Evolutionary conservation across 192 early-diverging fungal species (phyloP).

Genomic region (Entomortierella parvispora): DNA sequence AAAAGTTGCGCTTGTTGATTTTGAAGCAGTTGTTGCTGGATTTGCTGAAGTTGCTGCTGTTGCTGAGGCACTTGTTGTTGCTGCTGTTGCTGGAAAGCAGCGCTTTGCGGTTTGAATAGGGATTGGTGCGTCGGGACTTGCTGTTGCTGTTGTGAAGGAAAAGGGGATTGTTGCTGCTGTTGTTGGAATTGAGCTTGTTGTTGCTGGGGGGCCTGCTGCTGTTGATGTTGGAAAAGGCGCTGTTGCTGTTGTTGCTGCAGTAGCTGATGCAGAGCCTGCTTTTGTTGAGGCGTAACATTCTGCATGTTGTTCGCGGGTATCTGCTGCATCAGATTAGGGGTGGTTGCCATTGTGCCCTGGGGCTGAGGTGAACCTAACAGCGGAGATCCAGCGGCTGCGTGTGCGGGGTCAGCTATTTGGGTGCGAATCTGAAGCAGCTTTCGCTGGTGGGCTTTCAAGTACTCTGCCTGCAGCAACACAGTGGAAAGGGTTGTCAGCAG

Average conservation of each 20-base stretch:
- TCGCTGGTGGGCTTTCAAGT: conserved; percentile 20
- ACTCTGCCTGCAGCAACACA: conserved; percentile 23
- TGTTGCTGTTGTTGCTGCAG: conserved; percentile 18
- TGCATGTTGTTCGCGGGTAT: conserved; percentile 19
- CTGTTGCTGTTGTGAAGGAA: background rate
- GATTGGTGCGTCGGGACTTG: background rate
- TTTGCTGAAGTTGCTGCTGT: conserved; percentile 26
- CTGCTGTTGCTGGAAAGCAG: conserved; percentile 17
- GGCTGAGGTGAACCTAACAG: conserved; percentile 41
- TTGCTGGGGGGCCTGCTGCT: conserved; percentile 11
- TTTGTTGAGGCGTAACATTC: conserved; percentile 4
- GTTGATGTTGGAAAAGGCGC: conserved; percentile 22
- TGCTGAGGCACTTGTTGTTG: conserved; percentile 22
- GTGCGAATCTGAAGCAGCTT: conserved; percentile 41
- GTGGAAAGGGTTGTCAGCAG: too few relatives aligned
- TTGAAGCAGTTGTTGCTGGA: conserved; percentile 15
- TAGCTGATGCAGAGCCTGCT: conserved; percentile 18
- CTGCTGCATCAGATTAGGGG: conserved; percentile 22
- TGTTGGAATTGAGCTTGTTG: conserved; percentile 12
- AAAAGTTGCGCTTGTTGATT: conserved; percentile 14
- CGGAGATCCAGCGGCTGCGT: conserved; percentile 26
- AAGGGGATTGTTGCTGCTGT: conserved; percentile 8
- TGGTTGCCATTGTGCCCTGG: conserved; percentile 22
- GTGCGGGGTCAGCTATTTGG: conserved; percentile 17
- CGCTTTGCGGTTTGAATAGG: conserved; percentile 26